Evolutionary conservation across 148 eudicot species (phyloP).

Genomic region (Limonium bicolor): DNA sequence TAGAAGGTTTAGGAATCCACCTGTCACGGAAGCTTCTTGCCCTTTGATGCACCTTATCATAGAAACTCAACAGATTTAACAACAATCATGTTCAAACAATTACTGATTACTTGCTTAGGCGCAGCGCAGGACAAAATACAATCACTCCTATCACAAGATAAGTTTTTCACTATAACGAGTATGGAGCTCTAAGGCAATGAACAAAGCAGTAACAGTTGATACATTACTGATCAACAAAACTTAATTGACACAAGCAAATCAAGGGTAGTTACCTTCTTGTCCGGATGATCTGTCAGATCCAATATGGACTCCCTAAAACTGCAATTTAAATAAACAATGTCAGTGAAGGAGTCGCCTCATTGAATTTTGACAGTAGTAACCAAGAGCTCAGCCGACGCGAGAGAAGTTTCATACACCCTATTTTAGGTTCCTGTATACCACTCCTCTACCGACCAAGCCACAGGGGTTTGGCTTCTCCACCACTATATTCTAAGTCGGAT

Average conservation of each 20-base stretch:
- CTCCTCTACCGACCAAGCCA: too few relatives aligned
- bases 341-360: background rate
- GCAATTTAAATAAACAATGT: constrained; percentile 16
- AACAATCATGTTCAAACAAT: too few relatives aligned
- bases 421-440: too few relatives aligned
- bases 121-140: too few relatives aligned
- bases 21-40: constrained; percentile 76
- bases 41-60: constrained; percentile 72
- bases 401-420: too few relatives aligned
- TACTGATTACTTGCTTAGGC: too few relatives aligned
- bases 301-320: constrained; percentile 78
- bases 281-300: constrained; percentile 55
- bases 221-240: background rate
- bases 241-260: too few relatives aligned
- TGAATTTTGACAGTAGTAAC: background rate
- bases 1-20: constrained; percentile 53
- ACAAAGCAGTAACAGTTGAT: background rate
- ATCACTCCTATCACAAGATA: too few relatives aligned
- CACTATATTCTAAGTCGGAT: background rate
- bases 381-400: too few relatives aligned
- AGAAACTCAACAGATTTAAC: too few relatives aligned
- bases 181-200: too few relatives aligned
- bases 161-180: too few relatives aligned
- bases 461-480: background rate
- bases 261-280: constrained; percentile 90